Conservation (phyloP, 306 rosid genomes). For the Trichosanthes truncata region DNA sequence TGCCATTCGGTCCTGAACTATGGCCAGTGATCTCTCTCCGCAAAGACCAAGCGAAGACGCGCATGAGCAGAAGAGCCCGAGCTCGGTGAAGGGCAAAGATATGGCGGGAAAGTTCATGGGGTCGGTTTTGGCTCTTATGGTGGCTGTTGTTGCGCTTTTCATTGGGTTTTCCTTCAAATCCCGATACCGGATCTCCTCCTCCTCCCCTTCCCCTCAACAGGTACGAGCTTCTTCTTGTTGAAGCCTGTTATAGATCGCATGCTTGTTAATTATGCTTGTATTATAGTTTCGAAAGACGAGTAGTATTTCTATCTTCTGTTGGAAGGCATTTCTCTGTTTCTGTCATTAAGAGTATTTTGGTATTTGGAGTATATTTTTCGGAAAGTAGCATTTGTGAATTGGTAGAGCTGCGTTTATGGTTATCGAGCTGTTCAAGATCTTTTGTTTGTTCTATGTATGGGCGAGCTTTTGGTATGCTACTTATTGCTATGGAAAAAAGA, state of each 20-base stretch:
- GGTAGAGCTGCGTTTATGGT: neutral
- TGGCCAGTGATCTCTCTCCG: neutral
- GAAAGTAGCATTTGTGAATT: neutral
- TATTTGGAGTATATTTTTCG: neutral
- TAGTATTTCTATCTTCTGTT: neutral
- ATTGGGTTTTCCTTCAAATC: neutral
- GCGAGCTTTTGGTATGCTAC: neutral
- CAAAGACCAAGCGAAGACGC: constrained; percentile 3
- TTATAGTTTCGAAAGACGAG: neutral
- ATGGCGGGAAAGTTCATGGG: constrained; percentile 5
- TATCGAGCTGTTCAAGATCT: neutral
- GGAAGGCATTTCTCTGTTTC: neutral
- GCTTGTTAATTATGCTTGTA: neutral
- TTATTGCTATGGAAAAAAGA: neutral
- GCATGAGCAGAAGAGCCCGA: neutral
- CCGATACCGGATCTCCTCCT: neutral
- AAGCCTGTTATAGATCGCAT: neutral
- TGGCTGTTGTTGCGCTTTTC: constrained; percentile 4
- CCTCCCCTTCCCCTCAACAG: neutral
- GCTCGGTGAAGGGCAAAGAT: neutral
- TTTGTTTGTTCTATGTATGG: neutral
- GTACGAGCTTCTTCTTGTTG: neutral
- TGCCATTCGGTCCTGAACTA: neutral
- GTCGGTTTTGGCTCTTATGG: neutral
- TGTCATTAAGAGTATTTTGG: neutral